Percentiles rank a stretch among this genome's conserved stretches.
These are phyloP conservation scores for Musa acuminata DNA, from an alignment of 176 grass and related monocot genomes.

Conservation along the genomic window DNA sequence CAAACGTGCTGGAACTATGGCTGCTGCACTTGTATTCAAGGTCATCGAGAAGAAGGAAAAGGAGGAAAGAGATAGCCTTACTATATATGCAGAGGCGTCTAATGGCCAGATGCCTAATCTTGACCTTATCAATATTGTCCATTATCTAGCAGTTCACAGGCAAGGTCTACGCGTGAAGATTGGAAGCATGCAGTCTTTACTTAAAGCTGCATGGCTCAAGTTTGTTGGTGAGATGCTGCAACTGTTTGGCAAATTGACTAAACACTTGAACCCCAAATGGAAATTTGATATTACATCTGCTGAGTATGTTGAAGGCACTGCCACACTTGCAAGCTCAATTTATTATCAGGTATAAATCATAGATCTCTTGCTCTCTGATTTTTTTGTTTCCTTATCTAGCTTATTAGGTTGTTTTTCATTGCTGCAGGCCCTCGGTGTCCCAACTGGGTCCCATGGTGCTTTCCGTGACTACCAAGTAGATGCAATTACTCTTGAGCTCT, in stretches of 20 bases:
- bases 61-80: conserved; percentile 65
- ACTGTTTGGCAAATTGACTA: conserved; percentile 51
- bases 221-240: conserved; percentile 61
- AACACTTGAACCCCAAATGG: conserved; percentile 76
- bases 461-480: conserved; percentile 98
- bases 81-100: conserved; percentile 84
- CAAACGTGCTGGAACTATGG: conserved; percentile 93
- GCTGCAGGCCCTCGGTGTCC: conserved; percentile 76
- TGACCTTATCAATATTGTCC: conserved; percentile 86
- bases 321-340: conserved; percentile 79
- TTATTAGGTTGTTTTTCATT: conserved; percentile 15
- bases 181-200: conserved; percentile 41
- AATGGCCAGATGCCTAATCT: conserved; percentile 99
- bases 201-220: conserved; percentile 48
- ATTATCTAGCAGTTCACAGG: conserved; percentile 95
- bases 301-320: conserved; percentile 72
- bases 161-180: conserved; percentile 81
- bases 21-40: conserved; percentile 78
- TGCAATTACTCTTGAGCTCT: conserved; percentile 79
- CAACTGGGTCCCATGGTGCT: conserved; percentile 82
- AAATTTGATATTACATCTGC: conserved; percentile 59
- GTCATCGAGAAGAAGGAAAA: conserved; percentile 40
- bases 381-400: neutral
- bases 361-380: neutral
- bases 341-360: conserved; percentile 61